These are phyloP conservation scores for Cercospora sesami DNA, from an alignment of 2,329 filamentous ascomycete species.

Conservation along the genomic window DNA sequence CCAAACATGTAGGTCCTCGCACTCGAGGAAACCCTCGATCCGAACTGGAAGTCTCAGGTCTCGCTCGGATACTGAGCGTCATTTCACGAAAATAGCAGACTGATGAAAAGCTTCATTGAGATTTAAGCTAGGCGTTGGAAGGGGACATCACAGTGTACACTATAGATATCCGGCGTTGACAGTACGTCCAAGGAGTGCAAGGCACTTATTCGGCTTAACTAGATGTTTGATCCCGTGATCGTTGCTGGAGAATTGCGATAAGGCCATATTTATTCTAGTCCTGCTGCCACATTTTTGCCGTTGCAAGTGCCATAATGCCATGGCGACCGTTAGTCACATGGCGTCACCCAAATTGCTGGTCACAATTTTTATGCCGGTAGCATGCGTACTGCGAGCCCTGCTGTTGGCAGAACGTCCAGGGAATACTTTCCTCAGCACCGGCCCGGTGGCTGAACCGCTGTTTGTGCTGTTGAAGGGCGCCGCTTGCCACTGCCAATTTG, in stretches of 20 bases:
- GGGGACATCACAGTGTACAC: slow-evolving; percentile 12
- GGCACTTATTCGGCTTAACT: background rate
- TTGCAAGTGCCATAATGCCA: background rate
- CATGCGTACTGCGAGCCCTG: background rate
- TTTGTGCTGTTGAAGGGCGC: background rate
- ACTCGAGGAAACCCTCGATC: slow-evolving; percentile 36
- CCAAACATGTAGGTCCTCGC: slow-evolving; percentile 30
- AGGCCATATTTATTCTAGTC: background rate
- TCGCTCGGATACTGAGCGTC: slow-evolving; percentile 31
- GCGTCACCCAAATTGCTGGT: background rate
- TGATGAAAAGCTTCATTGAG: background rate
- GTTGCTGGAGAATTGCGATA: background rate
- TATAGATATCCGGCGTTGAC: slow-evolving; percentile 10
- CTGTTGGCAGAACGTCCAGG: background rate
- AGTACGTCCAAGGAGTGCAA: slow-evolving; percentile 4
- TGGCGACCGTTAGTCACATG: background rate
- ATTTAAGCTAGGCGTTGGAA: slow-evolving; percentile 15
- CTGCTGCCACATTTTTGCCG: background rate
- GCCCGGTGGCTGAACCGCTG: background rate
- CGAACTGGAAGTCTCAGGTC: slow-evolving; percentile 35
- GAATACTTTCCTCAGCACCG: background rate
- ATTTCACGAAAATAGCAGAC: background rate
- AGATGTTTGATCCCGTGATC: background rate
- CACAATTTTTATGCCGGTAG: background rate
- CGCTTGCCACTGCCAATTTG: background rate